A percentile compares a stretch with the other conserved stretches of the same genome.
phyloP scores from a whole-genome alignment of 1,284 basidiomycete species.

The Cystobasidiaceae sp. region DNA sequence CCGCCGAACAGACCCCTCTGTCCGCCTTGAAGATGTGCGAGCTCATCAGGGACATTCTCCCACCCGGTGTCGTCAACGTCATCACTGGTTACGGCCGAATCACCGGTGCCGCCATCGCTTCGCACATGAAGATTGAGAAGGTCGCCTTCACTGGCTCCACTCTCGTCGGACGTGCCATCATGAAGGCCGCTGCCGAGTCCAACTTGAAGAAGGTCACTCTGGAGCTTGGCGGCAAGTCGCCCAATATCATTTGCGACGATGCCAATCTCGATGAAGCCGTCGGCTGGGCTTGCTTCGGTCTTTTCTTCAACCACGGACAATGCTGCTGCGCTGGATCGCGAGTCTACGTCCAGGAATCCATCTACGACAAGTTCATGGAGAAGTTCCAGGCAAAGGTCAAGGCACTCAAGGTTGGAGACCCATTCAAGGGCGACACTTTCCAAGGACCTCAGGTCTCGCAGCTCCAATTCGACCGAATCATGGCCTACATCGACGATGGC shows the following conservation, averaged over 20 bases:
- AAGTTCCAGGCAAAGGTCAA: conserved; percentile 58
- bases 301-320: conserved; percentile 70
- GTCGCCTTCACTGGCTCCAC: conserved; percentile 61
- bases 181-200: conserved; percentile 71
- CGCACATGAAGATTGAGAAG: conserved; percentile 58
- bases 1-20: conserved; percentile 77
- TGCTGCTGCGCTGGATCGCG: conserved; percentile 78
- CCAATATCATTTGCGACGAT: conserved; percentile 52
- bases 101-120: conserved; percentile 74
- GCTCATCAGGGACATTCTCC: conserved; percentile 66
- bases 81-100: conserved; percentile 63
- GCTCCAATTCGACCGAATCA: conserved; percentile 59
- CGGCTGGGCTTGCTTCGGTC: conserved; percentile 63
- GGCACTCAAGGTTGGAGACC: conserved; percentile 65
- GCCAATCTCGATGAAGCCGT: conserved; percentile 66
- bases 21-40: conserved; percentile 53
- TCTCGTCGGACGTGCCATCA: conserved; percentile 74
- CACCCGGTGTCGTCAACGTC: conserved; percentile 84
- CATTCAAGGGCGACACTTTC: conserved; percentile 64
- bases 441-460: conserved; percentile 87
- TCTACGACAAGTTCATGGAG: conserved; percentile 68
- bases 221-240: conserved; percentile 56
- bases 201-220: conserved; percentile 90
- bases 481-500: conserved; percentile 81
- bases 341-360: conserved; percentile 60